Evolutionary conservation across 1,284 basidiomycete genomes (phyloP).

Genomic region (Tylopilus sp.): DNA sequence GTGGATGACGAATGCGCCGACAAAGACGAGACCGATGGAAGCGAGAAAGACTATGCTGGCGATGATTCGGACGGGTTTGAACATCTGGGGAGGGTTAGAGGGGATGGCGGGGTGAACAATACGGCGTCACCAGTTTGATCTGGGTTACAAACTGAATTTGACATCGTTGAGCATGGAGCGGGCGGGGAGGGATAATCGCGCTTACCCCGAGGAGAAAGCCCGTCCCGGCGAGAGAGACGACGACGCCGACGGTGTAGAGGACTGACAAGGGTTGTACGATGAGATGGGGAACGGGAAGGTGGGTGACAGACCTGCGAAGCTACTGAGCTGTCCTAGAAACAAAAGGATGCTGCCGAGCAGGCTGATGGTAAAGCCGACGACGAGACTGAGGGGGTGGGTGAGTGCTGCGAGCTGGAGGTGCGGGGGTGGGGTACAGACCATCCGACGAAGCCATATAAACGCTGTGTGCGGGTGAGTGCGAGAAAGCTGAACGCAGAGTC

Average conservation of each 20-base stretch:
- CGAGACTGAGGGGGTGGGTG: conserved; percentile 45
- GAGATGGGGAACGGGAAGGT: not conserved
- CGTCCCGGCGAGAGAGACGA: conserved; percentile 82
- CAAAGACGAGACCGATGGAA: conserved; percentile 75
- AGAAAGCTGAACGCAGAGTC: conserved; percentile 82
- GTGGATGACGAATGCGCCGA: conserved; percentile 71
- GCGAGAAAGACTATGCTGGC: conserved; percentile 79
- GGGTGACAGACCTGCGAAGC: conserved; percentile 69
- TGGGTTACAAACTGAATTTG: conserved; percentile 67
- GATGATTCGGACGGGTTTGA: conserved; percentile 85
- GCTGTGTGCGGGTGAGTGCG: conserved; percentile 70
- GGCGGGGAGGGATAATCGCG: not conserved
- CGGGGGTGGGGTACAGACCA: conserved; percentile 47
- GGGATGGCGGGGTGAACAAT: not conserved
- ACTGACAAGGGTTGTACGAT: conserved; percentile 40
- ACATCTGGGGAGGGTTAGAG: conserved; percentile 60
- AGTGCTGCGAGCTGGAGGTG: not conserved
- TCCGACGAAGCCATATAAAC: conserved; percentile 79
- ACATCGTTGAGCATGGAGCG: not conserved
- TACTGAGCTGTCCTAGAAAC: conserved; percentile 64
- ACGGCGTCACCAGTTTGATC: conserved; percentile 61
- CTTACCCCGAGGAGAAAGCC: conserved; percentile 85
- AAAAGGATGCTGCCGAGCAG: conserved; percentile 79
- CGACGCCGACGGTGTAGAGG: conserved; percentile 79
- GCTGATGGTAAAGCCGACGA: conserved; percentile 74